Percentiles rank a stretch among this genome's conserved stretches.
Conservation (phyloP, 495 filamentous ascomycete species). For the Penicillium crystallinum region DNA sequence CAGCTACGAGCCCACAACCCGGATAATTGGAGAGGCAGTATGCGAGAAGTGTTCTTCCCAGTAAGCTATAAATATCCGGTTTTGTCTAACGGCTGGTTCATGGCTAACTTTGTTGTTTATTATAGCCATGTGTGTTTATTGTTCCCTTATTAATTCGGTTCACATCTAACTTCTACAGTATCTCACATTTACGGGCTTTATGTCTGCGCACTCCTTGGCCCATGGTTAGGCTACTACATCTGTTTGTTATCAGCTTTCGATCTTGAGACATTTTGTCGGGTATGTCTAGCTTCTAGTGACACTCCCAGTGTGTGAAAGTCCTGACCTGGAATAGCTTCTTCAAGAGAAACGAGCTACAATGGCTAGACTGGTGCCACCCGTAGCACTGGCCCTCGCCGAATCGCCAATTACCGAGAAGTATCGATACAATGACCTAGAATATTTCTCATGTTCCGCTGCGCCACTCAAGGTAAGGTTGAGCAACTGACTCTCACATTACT, state of each 20-base stretch:
- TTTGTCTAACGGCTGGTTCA: too few relatives aligned
- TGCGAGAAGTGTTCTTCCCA: slow-evolving; percentile 12
- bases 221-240: slow-evolving; percentile 10
- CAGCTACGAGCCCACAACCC: slow-evolving; percentile 7
- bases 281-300: not conserved
- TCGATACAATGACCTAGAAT: slow-evolving; percentile 7
- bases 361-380: slow-evolving; percentile 9
- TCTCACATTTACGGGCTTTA: slow-evolving; percentile 11
- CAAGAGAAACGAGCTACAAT: slow-evolving; percentile 5
- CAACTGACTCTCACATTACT: not conserved
- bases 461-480: slow-evolving; percentile 4
- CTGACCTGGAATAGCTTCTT: not conserved
- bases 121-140: not conserved
- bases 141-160: not conserved
- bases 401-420: slow-evolving; percentile 1
- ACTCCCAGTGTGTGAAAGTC: not conserved
- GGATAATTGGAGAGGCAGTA: slow-evolving; percentile 2
- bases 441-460: slow-evolving; percentile 12
- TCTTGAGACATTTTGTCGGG: slow-evolving; percentile 7
- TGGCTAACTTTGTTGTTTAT: not conserved
- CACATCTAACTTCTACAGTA: not conserved
- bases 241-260: slow-evolving; percentile 11
- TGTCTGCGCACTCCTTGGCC: slow-evolving; percentile 8
- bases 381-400: slow-evolving; percentile 6
- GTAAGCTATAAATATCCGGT: not conserved